Percentiles rank a stretch among this genome's conserved stretches.
Conservation (phyloP, 2,329 filamentous ascomycete genomes). For the Rhynchosporium graminicola region DNA sequence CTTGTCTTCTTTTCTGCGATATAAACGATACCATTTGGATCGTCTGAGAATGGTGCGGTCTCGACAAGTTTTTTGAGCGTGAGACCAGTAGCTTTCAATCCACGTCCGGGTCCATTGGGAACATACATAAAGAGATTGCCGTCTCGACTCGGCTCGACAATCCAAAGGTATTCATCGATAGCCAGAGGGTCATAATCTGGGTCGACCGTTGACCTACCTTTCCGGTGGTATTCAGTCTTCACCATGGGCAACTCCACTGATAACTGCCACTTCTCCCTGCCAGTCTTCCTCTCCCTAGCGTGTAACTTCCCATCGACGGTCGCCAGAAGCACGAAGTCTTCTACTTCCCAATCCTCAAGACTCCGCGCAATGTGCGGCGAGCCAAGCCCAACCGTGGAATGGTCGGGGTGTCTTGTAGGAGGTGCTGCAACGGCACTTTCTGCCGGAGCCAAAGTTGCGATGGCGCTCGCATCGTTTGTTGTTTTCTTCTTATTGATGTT, state of each 20-base stretch:
- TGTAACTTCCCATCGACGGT: constrained; percentile 98
- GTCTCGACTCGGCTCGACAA: constrained; percentile 87
- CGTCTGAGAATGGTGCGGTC: constrained; percentile 73
- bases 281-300: constrained; percentile 85
- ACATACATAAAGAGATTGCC: constrained; percentile 86
- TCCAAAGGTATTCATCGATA: constrained; percentile 90
- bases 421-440: constrained; percentile 95
- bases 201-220: constrained; percentile 62
- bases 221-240: constrained; percentile 79
- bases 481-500: constrained; percentile 23
- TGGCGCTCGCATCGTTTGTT: constrained; percentile 83
- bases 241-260: constrained; percentile 85
- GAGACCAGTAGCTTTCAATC: constrained; percentile 66
- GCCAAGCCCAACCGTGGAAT: constrained; percentile 63
- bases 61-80: constrained; percentile 89
- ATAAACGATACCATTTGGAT: constrained; percentile 79
- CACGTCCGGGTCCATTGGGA: constrained; percentile 59
- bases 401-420: constrained; percentile 66
- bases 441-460: constrained; percentile 97
- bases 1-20: constrained; percentile 90
- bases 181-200: constrained; percentile 57
- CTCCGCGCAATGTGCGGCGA: constrained; percentile 92
- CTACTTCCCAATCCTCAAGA: constrained; percentile 98
- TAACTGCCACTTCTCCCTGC: constrained; percentile 81
- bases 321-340: constrained; percentile 99